Evolutionary conservation across 2,329 filamentous ascomycete species (phyloP).

Genomic region (Talaromyces atroroseus): DNA sequence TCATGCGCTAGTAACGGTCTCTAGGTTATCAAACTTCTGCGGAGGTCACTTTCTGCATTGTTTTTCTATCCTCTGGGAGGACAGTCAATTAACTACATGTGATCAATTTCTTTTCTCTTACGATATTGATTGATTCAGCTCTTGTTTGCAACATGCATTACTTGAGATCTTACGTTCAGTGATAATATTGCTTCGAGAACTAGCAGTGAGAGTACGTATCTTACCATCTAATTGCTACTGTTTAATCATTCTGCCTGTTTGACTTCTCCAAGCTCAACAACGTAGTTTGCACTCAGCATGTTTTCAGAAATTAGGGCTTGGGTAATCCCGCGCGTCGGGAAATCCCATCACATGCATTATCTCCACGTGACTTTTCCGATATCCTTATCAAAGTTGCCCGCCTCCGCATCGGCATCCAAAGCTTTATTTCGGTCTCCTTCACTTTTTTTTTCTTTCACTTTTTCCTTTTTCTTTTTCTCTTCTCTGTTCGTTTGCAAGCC

Average conservation of each 20-base stretch:
- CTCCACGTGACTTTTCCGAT: slow-evolving; percentile 36
- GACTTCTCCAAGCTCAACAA: not conserved
- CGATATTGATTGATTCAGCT: not conserved
- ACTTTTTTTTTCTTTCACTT: not conserved
- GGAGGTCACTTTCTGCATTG: not conserved
- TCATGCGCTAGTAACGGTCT: slow-evolving; percentile 55
- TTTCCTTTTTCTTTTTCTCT: not conserved
- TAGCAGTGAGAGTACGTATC: not conserved
- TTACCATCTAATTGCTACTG: not conserved
- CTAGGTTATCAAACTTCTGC: slow-evolving; percentile 16
- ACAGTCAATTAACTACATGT: not conserved
- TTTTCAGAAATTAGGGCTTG: slow-evolving; percentile 7
- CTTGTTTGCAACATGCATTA: not conserved
- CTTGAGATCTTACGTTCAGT: not conserved
- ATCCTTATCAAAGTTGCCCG: slow-evolving; percentile 16
- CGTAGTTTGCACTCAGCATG: not conserved
- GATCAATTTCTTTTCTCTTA: not conserved
- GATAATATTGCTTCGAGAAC: not conserved
- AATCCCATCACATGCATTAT: slow-evolving; percentile 21
- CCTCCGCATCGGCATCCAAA: slow-evolving; percentile 14
- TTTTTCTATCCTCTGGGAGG: not conserved
- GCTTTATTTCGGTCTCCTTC: slow-evolving; percentile 3
- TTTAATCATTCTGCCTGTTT: not conserved
- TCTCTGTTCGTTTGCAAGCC: not conserved
- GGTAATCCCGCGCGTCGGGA: slow-evolving; percentile 10